Evolutionary conservation across 2,329 filamentous ascomycete genomes (phyloP).

Genomic region (Zymoseptoria brevis): DNA sequence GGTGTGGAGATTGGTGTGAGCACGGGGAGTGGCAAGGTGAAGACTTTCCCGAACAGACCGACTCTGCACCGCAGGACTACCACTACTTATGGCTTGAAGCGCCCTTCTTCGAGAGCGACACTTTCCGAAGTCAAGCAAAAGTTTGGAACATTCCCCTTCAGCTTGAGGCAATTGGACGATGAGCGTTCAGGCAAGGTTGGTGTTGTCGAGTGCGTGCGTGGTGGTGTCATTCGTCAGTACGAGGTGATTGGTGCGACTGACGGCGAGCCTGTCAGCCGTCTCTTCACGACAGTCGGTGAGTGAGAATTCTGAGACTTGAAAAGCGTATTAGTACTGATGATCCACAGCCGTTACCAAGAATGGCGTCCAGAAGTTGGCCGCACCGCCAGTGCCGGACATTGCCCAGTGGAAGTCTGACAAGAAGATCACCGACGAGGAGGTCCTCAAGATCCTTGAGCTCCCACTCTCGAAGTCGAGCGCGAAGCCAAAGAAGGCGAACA

Average conservation of each 20-base stretch:
- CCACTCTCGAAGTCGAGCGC: conserved; percentile 58
- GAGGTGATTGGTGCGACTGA: conserved; percentile 95
- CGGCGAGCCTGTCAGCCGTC: conserved; percentile 69
- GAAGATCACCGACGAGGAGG: conserved; percentile 94
- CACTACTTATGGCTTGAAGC: conserved; percentile 88
- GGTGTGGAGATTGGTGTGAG: conserved; percentile 94
- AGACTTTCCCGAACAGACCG: conserved; percentile 76
- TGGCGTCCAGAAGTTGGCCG: conserved; percentile 77
- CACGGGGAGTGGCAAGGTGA: conserved; percentile 87
- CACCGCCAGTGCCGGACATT: conserved; percentile 66
- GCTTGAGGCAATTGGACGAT: conserved; percentile 89
- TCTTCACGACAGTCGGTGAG: conserved; percentile 89
- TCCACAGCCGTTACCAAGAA: conserved; percentile 88
- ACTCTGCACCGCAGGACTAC: conserved; percentile 90
- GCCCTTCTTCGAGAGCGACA: conserved; percentile 83
- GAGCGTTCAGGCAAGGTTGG: conserved; percentile 94
- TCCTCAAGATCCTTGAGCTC: conserved; percentile 88
- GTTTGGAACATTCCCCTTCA: conserved; percentile 97
- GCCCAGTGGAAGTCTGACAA: conserved; percentile 87
- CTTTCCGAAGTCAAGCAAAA: conserved; percentile 94
- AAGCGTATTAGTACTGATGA: conserved; percentile 8
- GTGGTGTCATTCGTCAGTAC: conserved; percentile 88
- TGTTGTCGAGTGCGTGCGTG: conserved; percentile 90
- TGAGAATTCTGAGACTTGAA: conserved; percentile 18
- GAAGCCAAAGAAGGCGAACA: conserved; percentile 79